Conservation (phyloP, 192 early-diverging fungal species). For the Entomortierella beljakovae region DNA sequence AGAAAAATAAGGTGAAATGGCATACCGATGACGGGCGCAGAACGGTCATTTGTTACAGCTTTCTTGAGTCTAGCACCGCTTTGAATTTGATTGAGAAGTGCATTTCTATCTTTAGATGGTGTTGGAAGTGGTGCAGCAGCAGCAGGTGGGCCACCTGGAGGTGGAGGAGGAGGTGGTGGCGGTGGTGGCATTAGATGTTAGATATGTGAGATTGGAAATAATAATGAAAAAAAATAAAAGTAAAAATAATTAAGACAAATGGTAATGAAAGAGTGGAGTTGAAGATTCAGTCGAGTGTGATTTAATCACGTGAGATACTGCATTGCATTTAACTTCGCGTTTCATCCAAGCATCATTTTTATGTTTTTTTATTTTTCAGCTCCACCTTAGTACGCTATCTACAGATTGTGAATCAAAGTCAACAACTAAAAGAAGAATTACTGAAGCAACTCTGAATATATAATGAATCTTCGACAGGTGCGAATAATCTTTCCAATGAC, state of each 20-base stretch:
- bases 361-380: too few species aligned
- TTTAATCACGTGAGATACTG: too few species aligned
- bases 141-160: constrained; percentile 48
- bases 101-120: constrained; percentile 57
- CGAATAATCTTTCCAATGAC: not conserved
- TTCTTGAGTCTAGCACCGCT: constrained; percentile 75
- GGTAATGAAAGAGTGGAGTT: not conserved
- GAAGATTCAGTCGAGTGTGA: not conserved
- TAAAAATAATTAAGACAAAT: not conserved
- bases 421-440: not conserved
- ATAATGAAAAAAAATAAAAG: not conserved
- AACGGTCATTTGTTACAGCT: constrained; percentile 78
- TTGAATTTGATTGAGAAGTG: constrained; percentile 80
- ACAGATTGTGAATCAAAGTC: not conserved
- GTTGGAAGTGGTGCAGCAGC: constrained; percentile 15
- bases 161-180: constrained; percentile 57
- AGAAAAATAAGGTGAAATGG: too few species aligned
- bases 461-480: constrained; percentile 49
- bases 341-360: too few species aligned
- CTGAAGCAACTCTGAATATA: not conserved
- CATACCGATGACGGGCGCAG: constrained; percentile 64
- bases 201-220: not conserved
- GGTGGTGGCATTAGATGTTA: constrained; percentile 46
- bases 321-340: too few species aligned
- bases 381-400: too few species aligned